A percentile compares a stretch with the other conserved stretches of the same genome.
phyloP scores from a whole-genome alignment of 805 yeast genomes.

The Myxozyma geophila region DNA sequence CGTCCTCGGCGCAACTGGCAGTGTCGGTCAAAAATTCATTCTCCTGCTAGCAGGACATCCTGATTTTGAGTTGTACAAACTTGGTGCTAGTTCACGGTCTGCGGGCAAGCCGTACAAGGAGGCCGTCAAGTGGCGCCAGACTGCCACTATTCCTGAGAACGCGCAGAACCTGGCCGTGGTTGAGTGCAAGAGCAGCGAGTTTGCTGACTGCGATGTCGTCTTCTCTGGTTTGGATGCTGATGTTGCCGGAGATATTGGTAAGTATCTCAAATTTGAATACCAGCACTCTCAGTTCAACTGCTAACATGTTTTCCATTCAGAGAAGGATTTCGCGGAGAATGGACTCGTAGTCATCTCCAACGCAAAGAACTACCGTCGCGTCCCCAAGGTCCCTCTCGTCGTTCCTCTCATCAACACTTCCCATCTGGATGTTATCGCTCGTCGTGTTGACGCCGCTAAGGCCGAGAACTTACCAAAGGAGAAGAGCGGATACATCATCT shows the following conservation, averaged over 20 bases:
- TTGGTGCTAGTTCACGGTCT: slow-evolving; percentile 93
- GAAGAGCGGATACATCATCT: slow-evolving; percentile 82
- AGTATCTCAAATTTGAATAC: background rate
- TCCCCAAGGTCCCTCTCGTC: slow-evolving; percentile 81
- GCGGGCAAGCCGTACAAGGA: slow-evolving; percentile 87
- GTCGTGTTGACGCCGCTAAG: slow-evolving; percentile 53
- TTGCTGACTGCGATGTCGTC: slow-evolving; percentile 89
- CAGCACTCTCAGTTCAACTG: background rate
- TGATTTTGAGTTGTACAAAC: slow-evolving; percentile 76
- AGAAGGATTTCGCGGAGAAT: slow-evolving; percentile 76
- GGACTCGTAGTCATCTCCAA: slow-evolving; percentile 89
- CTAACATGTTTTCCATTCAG: slow-evolving; percentile 44
- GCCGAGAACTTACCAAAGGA: slow-evolving; percentile 55
- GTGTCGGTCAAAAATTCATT: slow-evolving; percentile 96
- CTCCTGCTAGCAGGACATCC: slow-evolving; percentile 85
- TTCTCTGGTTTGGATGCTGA: slow-evolving; percentile 95
- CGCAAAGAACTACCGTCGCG: slow-evolving; percentile 95
- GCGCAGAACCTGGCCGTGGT: slow-evolving; percentile 68
- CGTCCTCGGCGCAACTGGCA: slow-evolving; percentile 97
- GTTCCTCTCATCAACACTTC: slow-evolving; percentile 96
- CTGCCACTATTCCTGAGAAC: slow-evolving; percentile 71
- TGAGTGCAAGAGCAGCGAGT: slow-evolving; percentile 76
- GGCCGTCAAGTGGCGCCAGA: slow-evolving; percentile 95
- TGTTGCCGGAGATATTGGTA: slow-evolving; percentile 78
- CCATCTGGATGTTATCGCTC: slow-evolving; percentile 75